phyloP scores from a whole-genome alignment of 257 asterid species.

The Nyctanthes arbortristis region DNA sequence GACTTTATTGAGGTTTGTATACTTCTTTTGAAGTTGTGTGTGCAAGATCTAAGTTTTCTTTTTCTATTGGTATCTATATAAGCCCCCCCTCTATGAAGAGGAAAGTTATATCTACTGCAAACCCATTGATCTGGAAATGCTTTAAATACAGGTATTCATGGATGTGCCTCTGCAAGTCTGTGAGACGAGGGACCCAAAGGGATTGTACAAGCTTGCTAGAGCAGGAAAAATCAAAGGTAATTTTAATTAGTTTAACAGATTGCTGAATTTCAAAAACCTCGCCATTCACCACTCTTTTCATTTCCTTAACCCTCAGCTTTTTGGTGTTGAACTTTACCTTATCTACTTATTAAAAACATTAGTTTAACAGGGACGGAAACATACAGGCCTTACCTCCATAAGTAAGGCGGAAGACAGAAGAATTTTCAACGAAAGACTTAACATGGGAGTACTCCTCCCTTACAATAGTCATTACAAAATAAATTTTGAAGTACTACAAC shows the following conservation, averaged over 20 bases:
- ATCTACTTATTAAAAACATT: too few species aligned
- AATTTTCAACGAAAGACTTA: too few species aligned
- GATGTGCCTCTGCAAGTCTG: slow-evolving; percentile 86
- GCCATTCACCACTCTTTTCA: too few species aligned
- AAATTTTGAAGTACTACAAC: too few species aligned
- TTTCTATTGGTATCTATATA: not conserved
- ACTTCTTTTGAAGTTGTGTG: not conserved
- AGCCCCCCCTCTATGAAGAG: not conserved
- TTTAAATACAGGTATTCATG: slow-evolving; percentile 69
- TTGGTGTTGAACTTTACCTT: too few species aligned
- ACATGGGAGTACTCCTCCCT: too few species aligned
- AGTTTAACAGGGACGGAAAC: too few species aligned
- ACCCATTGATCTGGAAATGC: not conserved
- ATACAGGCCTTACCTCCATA: too few species aligned
- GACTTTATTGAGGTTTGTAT: slow-evolving; percentile 82
- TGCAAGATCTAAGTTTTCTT: not conserved
- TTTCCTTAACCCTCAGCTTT: too few species aligned
- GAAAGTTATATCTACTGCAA: slow-evolving; percentile 1
- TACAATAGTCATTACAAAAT: too few species aligned
- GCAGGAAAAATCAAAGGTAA: slow-evolving; percentile 94
- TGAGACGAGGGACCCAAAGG: slow-evolving; percentile 96
- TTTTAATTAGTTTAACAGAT: slow-evolving; percentile 5
- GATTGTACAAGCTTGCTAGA: slow-evolving; percentile 93
- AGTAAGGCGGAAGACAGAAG: too few species aligned
- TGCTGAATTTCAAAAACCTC: too few species aligned